Percentiles rank a stretch among this genome's conserved stretches.
Evolutionary conservation across 768 basidiomycete genomes (phyloP).

Genomic region (Trametes coccinea): DNA sequence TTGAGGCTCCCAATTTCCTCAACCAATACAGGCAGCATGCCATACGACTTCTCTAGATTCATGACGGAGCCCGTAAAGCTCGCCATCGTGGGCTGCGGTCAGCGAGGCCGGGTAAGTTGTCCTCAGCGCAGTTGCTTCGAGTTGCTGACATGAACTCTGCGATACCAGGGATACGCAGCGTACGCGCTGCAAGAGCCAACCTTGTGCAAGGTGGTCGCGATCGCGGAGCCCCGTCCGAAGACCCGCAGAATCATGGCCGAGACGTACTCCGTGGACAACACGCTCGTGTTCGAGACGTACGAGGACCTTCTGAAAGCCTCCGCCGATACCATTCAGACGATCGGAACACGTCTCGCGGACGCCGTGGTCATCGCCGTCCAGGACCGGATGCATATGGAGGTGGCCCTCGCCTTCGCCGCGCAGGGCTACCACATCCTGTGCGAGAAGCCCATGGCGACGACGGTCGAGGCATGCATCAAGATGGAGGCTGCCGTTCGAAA

Average conservation of each 20-base stretch:
- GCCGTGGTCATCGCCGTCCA: constrained; percentile 81
- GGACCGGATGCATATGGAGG: constrained; percentile 75
- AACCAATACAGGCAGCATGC: constrained; percentile 23
- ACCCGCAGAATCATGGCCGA: constrained; percentile 61
- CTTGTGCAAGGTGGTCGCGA: constrained; percentile 75
- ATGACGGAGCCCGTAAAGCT: constrained; percentile 55
- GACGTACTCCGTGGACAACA: constrained; percentile 59
- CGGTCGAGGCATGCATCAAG: constrained; percentile 65
- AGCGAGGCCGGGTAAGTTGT: constrained; percentile 68
- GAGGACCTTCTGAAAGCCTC: constrained; percentile 70
- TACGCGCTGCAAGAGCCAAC: constrained; percentile 64
- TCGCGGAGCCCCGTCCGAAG: constrained; percentile 78
- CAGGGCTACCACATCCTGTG: constrained; percentile 90
- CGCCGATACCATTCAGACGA: constrained; percentile 58
- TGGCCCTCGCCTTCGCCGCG: constrained; percentile 69
- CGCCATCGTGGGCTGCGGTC: constrained; percentile 80
- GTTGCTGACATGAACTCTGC: not conserved
- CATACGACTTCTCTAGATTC: constrained; percentile 19
- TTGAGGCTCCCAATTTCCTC: constrained; percentile 6
- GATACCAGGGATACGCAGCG: constrained; percentile 54
- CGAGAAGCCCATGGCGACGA: constrained; percentile 92
- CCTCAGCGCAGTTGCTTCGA: not conserved
- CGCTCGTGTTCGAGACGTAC: constrained; percentile 72
- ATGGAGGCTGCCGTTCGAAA: constrained; percentile 74
- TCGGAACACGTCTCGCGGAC: constrained; percentile 76